These are phyloP conservation scores for Neonectria neomacrospora DNA, from an alignment of 2,329 filamentous ascomycete genomes.

Conservation along the genomic window DNA sequence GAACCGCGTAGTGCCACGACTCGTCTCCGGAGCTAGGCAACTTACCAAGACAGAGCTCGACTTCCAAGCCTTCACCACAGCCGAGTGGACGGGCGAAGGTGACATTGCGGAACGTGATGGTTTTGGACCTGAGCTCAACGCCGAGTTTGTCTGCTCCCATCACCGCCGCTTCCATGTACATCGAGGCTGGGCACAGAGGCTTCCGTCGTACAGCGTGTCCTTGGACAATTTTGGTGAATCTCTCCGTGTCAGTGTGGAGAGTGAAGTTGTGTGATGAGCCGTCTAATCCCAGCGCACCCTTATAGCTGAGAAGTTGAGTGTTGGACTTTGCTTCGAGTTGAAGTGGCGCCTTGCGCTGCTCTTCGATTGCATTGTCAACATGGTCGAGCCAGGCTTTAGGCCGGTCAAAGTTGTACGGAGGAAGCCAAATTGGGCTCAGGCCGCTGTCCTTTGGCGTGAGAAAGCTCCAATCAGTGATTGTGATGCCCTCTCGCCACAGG, in stretches of 20 bases:
- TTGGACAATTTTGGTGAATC: slow-evolving; percentile 28
- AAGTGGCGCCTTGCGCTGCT: background rate
- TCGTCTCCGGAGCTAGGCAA: slow-evolving; percentile 6
- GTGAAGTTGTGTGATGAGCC: slow-evolving; percentile 23
- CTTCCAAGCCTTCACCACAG: slow-evolving; percentile 18
- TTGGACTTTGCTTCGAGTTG: background rate
- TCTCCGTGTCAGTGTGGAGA: slow-evolving; percentile 23
- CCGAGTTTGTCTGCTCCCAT: slow-evolving; percentile 32
- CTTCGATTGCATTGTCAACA: slow-evolving; percentile 27
- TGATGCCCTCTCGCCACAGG: slow-evolving; percentile 30
- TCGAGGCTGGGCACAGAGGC: slow-evolving; percentile 37
- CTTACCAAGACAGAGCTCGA: slow-evolving; percentile 17
- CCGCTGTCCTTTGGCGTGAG: slow-evolving; percentile 23
- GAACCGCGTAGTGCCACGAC: slow-evolving; percentile 25
- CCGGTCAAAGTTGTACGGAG: slow-evolving; percentile 33
- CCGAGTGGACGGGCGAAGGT: slow-evolving; percentile 25
- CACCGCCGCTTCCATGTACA: slow-evolving; percentile 37
- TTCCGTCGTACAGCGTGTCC: slow-evolving; percentile 32
- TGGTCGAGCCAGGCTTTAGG: slow-evolving; percentile 33
- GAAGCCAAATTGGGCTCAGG: slow-evolving; percentile 28
- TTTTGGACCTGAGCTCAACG: slow-evolving; percentile 14
- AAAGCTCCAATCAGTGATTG: slow-evolving; percentile 30
- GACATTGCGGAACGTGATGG: slow-evolving; percentile 29
- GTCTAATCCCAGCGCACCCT: background rate
- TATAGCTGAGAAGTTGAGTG: slow-evolving; percentile 22